Percentiles rank a stretch among this genome's conserved stretches.
Evolutionary conservation across 2,329 filamentous ascomycete genomes (phyloP).

Genomic region (Ceratocystis harringtonii): DNA sequence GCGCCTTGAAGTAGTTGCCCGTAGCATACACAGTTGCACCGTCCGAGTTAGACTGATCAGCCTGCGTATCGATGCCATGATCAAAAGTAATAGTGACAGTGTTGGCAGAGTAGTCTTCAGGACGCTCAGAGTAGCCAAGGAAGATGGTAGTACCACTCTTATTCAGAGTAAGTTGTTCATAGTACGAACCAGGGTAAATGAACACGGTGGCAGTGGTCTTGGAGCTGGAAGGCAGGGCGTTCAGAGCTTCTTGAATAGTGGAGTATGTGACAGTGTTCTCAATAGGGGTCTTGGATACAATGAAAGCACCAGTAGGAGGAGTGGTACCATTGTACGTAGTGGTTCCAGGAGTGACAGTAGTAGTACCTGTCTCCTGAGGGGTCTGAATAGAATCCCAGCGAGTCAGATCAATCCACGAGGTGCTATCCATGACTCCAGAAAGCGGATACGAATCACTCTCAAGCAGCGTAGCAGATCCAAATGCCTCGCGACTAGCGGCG

Average conservation of each 20-base stretch:
- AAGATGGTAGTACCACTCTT: conserved; percentile 36
- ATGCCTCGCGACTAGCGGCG: conserved; percentile 19
- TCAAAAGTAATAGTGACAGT: conserved; percentile 35
- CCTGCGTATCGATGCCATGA: conserved; percentile 23
- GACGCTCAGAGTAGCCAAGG: conserved; percentile 43
- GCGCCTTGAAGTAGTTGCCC: conserved; percentile 39
- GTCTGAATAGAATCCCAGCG: conserved; percentile 20
- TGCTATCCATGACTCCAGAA: conserved; percentile 20
- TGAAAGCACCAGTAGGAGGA: conserved; percentile 23
- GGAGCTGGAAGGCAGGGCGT: conserved; percentile 20
- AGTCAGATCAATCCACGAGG: conserved; percentile 21
- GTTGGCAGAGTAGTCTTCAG: conserved; percentile 38
- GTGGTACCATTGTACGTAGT: conserved; percentile 21
- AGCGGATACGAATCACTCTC: conserved; percentile 20
- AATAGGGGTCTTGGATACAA: conserved; percentile 21
- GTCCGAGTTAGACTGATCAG: conserved; percentile 34
- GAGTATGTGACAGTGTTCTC: conserved; percentile 20
- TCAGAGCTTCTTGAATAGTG: conserved; percentile 20
- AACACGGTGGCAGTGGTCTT: conserved; percentile 24
- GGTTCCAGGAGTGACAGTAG: conserved; percentile 8
- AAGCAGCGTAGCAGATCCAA: conserved; percentile 20
- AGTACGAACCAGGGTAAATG: conserved; percentile 36
- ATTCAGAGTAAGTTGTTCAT: conserved; percentile 42
- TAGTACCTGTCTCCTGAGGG: conserved; percentile 11
- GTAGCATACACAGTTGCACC: conserved; percentile 33